A percentile compares a stretch with the other conserved stretches of the same genome.
These are phyloP conservation scores for Cryphonectria naterciae DNA, from an alignment of 2,329 filamentous ascomycete genomes.

Conservation along the genomic window DNA sequence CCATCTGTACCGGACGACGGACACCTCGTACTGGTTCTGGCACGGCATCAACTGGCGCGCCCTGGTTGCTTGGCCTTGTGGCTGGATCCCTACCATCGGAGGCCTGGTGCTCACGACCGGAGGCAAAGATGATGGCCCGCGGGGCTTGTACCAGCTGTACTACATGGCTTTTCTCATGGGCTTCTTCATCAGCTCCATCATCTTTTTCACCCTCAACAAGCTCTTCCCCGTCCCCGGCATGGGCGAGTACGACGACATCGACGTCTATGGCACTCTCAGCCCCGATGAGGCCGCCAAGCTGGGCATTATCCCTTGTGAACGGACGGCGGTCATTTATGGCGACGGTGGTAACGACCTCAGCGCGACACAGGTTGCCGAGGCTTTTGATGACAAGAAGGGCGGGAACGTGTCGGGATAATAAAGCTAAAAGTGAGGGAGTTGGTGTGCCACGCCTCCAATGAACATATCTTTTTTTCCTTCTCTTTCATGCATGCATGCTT, in stretches of 20 bases:
- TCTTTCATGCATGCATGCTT: background rate
- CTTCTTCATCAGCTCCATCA: slow-evolving; percentile 42
- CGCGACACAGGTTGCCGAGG: slow-evolving; percentile 21
- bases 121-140: slow-evolving; percentile 38
- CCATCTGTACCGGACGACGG: slow-evolving; percentile 41
- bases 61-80: slow-evolving; percentile 47
- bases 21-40: slow-evolving; percentile 48
- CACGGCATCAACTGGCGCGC: slow-evolving; percentile 49
- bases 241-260: slow-evolving; percentile 48
- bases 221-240: slow-evolving; percentile 45
- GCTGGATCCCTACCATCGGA: slow-evolving; percentile 48
- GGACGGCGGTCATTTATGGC: slow-evolving; percentile 9
- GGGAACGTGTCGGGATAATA: background rate
- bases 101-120: slow-evolving; percentile 43
- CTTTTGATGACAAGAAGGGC: slow-evolving; percentile 17
- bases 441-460: background rate
- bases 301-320: slow-evolving; percentile 19
- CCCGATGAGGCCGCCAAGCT: slow-evolving; percentile 43
- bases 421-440: background rate
- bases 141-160: slow-evolving; percentile 47
- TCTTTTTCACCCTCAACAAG: slow-evolving; percentile 40
- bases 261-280: slow-evolving; percentile 51
- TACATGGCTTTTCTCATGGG: slow-evolving; percentile 52
- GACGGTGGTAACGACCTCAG: slow-evolving; percentile 11
- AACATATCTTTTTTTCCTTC: background rate